Base-by-base conservation (phyloP, 2,329 filamentous ascomycete genomes). In the Fusarium proliferatum region DNA sequence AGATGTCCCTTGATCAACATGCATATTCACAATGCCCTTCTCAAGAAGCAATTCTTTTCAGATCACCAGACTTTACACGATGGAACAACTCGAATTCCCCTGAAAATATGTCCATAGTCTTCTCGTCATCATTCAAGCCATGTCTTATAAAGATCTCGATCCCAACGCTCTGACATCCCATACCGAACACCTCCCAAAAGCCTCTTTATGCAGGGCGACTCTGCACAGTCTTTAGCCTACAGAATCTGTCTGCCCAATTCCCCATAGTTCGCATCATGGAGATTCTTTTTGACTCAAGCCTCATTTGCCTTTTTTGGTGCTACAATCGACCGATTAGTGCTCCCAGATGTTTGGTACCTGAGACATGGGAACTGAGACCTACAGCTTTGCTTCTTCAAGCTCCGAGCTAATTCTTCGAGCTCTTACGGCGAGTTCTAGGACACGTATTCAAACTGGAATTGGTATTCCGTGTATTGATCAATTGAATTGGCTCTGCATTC, bases 301-400 rank as follows among this genome's bases (percentile, higher is more conserved):
- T 13, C 26, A 12, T 36, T 64, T 30, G 12, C 28, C 49, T 30
- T 52, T 60, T 64, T 23, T 10, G 33, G 62, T 55, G 51, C 23
- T 36, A 30, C 34, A 30, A 28, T 36, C 17, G 26, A 3, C 13
- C 61, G 63, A 52, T 58, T 55, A 61, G 53, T 67, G 55, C 46
- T 38, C 33, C 69, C 59, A 63, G 48, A 36, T 28, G 39, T 26
- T 66, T 56, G 64, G 64, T 51, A 33, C 61, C 67, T 73, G 61
- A 70, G 71, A 73, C 63, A 71, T 65, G 5, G 39, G 59, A 69
- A 69, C 67, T 69, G 67, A 69, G 67, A 69, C 67, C 41, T 64
- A 43, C 67, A 69, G 65, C 59, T 59, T 58, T 55, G 51, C 66
- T 69, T 46, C 59, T 69, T 53, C 66, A 65, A 69, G 38, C 52